phyloP scores from a whole-genome alignment of 2,329 filamentous ascomycete species.

The Claviceps arundinis region DNA sequence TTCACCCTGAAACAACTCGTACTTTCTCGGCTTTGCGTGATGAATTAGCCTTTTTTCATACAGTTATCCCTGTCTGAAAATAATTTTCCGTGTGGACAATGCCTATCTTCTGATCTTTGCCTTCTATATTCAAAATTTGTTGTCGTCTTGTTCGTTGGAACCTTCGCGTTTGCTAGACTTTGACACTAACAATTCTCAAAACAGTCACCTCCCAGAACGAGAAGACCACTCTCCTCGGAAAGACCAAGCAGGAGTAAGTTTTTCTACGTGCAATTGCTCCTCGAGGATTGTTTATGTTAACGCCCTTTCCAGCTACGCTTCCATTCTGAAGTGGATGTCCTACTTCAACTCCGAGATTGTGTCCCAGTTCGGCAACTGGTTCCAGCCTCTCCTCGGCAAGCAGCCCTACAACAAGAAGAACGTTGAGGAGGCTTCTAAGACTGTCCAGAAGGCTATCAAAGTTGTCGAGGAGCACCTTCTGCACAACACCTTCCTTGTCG shows the following conservation, averaged over 20 bases:
- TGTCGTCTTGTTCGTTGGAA: too few relatives aligned
- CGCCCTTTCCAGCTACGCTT: constrained; percentile 55
- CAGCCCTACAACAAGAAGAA: constrained; percentile 96
- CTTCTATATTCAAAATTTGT: constrained; percentile 8
- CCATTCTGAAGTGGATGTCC: constrained; percentile 97
- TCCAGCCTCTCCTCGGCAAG: constrained; percentile 69
- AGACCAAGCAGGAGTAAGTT: constrained; percentile 96
- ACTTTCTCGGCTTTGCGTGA: constrained; percentile 26
- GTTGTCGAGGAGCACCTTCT: constrained; percentile 79
- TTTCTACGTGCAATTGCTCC: too few relatives aligned
- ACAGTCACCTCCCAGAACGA: constrained; percentile 97
- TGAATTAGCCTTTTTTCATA: constrained; percentile 63
- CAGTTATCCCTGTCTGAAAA: constrained; percentile 99
- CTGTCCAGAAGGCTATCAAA: constrained; percentile 50
- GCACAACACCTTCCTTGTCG: constrained; percentile 91
- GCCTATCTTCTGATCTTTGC: constrained; percentile 65
- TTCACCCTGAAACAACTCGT: background rate
- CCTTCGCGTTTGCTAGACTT: background rate
- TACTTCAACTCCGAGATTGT: constrained; percentile 87
- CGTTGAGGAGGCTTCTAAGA: constrained; percentile 68
- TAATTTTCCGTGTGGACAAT: constrained; percentile 64
- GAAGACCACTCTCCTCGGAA: constrained; percentile 97
- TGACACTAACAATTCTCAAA: constrained; percentile 18
- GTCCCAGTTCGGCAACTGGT: constrained; percentile 61
- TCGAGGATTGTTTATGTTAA: background rate